phyloP scores from a whole-genome alignment of 495 filamentous ascomycete genomes.

The Hamigera avellanea region DNA sequence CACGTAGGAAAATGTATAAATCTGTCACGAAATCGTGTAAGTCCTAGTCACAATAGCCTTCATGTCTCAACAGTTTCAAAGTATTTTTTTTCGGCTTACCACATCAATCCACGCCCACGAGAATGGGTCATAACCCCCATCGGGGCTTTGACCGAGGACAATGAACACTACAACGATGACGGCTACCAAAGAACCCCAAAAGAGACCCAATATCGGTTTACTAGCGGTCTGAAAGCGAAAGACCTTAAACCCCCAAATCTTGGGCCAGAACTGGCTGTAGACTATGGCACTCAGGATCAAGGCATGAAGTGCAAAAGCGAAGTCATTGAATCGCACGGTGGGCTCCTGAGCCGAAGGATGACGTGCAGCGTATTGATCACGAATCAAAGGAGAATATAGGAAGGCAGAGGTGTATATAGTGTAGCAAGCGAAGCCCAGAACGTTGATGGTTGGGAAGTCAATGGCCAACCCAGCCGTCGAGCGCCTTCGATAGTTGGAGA shows the following conservation, averaged over 20 bases:
- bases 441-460: conserved; percentile 77
- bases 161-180: conserved; percentile 44
- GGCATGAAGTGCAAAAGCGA: conserved; percentile 76
- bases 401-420: conserved; percentile 59
- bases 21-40: conserved; percentile 22
- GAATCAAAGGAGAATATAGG: conserved; percentile 66
- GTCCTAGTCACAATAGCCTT: too few species aligned
- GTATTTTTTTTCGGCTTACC: conserved; percentile 40
- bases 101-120: conserved; percentile 73
- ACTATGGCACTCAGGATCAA: conserved; percentile 53
- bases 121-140: conserved; percentile 39
- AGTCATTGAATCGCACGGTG: conserved; percentile 81
- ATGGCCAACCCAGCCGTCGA: conserved; percentile 75
- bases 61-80: background rate
- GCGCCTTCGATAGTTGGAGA: conserved; percentile 60
- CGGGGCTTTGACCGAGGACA: conserved; percentile 36
- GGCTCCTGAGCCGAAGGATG: conserved; percentile 59
- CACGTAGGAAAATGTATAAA: conserved; percentile 73
- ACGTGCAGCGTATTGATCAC: conserved; percentile 72
- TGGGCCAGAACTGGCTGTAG: conserved; percentile 60
- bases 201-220: conserved; percentile 51
- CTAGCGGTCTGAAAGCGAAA: conserved; percentile 44
- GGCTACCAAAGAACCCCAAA: conserved; percentile 50
- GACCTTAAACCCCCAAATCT: conserved; percentile 64
- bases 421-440: conserved; percentile 73